Conservation (phyloP, 768 basidiomycete species). For the Polyporus arcularius region DNA sequence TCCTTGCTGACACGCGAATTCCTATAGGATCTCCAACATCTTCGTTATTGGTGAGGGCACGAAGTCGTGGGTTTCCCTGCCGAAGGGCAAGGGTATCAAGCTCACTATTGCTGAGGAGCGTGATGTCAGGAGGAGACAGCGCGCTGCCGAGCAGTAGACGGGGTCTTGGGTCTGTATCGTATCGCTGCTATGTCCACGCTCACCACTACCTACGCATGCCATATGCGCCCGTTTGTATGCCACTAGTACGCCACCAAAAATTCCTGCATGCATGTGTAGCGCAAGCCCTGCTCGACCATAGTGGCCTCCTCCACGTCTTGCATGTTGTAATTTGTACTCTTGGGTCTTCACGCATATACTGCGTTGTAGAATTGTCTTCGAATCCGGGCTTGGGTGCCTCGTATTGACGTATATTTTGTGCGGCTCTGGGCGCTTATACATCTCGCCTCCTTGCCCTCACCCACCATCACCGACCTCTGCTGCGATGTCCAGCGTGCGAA, state of each 20-base stretch:
- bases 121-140: slow-evolving; percentile 84
- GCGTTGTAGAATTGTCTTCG: too few species aligned
- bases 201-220: slow-evolving; percentile 23
- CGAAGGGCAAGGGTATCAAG: slow-evolving; percentile 97
- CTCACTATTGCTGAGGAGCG: slow-evolving; percentile 97
- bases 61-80: slow-evolving; percentile 97
- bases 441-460: too few species aligned
- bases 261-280: slow-evolving; percentile 23
- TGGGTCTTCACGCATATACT: too few species aligned
- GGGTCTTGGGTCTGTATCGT: slow-evolving; percentile 20
- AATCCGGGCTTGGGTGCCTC: too few species aligned
- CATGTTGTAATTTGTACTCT: not conserved
- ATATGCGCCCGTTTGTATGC: slow-evolving; percentile 35
- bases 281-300: not conserved
- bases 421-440: too few species aligned
- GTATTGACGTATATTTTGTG: too few species aligned
- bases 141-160: slow-evolving; percentile 66
- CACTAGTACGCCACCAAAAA: slow-evolving; percentile 29
- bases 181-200: slow-evolving; percentile 19
- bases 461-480: not conserved
- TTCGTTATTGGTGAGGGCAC: slow-evolving; percentile 95
- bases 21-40: slow-evolving; percentile 87
- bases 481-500: not conserved
- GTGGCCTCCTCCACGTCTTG: too few species aligned
- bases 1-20: not conserved